A percentile compares a stretch with the other conserved stretches of the same genome.
Evolutionary conservation across 2,329 filamentous ascomycete genomes (phyloP).

Genomic region (Beauveria pseudobassiana): DNA sequence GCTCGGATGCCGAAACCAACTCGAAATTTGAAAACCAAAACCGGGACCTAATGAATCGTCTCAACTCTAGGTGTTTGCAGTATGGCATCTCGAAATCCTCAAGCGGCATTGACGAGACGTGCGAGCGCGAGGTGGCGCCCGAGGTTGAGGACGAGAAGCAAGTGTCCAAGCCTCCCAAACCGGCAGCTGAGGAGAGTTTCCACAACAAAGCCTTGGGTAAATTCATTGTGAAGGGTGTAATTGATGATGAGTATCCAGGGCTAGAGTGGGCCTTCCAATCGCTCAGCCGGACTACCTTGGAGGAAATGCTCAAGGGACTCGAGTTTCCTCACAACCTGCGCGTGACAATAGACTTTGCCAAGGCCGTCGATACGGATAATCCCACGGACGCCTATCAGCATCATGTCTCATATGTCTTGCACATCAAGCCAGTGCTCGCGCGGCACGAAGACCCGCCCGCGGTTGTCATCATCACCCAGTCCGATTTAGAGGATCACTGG

Average conservation of each 20-base stretch:
- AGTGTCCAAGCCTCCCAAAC: constrained; percentile 37
- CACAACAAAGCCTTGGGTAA: constrained; percentile 35
- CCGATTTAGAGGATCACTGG: constrained; percentile 47
- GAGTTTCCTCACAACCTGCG: background rate
- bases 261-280: constrained; percentile 39
- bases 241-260: constrained; percentile 18
- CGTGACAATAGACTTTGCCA: background rate
- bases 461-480: constrained; percentile 53
- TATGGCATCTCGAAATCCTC: background rate
- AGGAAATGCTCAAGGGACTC: background rate
- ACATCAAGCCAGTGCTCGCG: background rate
- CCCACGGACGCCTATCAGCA: background rate
- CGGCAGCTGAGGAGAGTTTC: constrained; percentile 30
- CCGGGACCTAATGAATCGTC: fast-evolving
- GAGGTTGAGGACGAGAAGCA: constrained; percentile 56
- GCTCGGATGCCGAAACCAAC: background rate
- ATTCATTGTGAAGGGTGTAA: constrained; percentile 31
- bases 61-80: background rate
- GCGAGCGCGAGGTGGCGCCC: constrained; percentile 59
- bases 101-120: constrained; percentile 48
- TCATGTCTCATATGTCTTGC: background rate
- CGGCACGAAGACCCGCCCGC: background rate
- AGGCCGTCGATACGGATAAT: background rate
- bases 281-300: constrained; percentile 33
- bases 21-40: background rate